Evolutionary conservation across 768 basidiomycete genomes (phyloP).

Genomic region (Tulasnella sp.): DNA sequence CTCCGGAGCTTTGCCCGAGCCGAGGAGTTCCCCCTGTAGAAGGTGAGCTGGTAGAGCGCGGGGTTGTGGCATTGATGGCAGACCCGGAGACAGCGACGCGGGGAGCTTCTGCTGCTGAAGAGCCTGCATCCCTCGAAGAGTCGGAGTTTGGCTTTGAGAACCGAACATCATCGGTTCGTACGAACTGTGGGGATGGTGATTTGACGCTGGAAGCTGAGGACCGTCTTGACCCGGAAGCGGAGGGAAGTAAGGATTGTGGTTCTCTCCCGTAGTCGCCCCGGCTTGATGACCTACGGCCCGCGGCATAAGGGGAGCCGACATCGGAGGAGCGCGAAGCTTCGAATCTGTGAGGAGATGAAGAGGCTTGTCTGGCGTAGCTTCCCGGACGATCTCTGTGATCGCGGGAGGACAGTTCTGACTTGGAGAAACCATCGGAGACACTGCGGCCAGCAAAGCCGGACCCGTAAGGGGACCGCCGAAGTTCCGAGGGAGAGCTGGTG

Average conservation of each 20-base stretch:
- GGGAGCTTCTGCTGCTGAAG: background rate
- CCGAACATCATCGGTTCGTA: constrained; percentile 4
- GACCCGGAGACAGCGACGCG: constrained; percentile 6
- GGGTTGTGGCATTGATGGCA: constrained; percentile 7
- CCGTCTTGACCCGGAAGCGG: constrained; percentile 8
- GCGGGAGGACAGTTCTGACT: constrained; percentile 13
- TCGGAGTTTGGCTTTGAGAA: constrained; percentile 12
- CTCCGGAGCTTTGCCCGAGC: constrained; percentile 1
- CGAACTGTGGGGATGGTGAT: constrained; percentile 8
- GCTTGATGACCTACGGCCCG: background rate
- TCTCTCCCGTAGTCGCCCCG: background rate
- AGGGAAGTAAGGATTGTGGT: constrained; percentile 25
- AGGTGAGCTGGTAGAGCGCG: constrained; percentile 15
- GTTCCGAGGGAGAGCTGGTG: constrained; percentile 7
- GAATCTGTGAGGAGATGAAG: constrained; percentile 4
- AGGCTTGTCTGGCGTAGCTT: background rate
- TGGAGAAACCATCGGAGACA: constrained; percentile 10
- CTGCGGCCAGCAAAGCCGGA: background rate
- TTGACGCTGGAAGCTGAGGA: constrained; percentile 2
- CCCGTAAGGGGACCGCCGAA: constrained; percentile 16
- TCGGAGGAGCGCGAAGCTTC: constrained; percentile 6
- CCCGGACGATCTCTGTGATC: background rate
- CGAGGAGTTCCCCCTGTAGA: constrained; percentile 10
- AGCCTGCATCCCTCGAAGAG: background rate
- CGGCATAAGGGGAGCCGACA: constrained; percentile 2